Evolutionary conservation across 768 basidiomycete species (phyloP).

Genomic region (Agrocybe praecox): DNA sequence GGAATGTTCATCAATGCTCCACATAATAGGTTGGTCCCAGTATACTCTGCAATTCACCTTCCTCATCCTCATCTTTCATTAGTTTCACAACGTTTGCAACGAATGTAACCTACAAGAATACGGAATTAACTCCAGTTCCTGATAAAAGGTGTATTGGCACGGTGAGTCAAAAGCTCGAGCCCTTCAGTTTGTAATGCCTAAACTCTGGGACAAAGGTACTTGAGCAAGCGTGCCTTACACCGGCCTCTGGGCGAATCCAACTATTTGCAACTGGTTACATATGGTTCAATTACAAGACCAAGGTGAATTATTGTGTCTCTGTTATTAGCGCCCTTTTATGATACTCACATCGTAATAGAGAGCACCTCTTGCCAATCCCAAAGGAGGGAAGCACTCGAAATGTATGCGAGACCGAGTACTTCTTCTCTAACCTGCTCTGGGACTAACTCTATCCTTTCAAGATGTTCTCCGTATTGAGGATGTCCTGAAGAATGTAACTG

Average conservation of each 20-base stretch:
- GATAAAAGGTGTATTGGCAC: slow-evolving; percentile 27
- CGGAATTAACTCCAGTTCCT: slow-evolving; percentile 17
- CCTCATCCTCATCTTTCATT: neutral
- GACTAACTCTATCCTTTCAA: neutral
- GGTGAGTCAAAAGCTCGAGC: slow-evolving; percentile 6
- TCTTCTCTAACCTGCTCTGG: neutral
- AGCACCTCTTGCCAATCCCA: slow-evolving; percentile 25
- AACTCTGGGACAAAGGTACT: slow-evolving; percentile 14
- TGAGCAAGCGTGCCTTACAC: slow-evolving; percentile 20
- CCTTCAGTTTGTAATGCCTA: neutral
- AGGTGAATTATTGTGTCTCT: slow-evolving; percentile 4
- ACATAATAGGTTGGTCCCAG: slow-evolving; percentile 19
- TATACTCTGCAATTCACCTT: no score
- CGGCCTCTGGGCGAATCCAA: slow-evolving; percentile 24
- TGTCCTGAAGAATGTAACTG: slow-evolving; percentile 22
- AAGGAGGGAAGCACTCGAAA: slow-evolving; percentile 24
- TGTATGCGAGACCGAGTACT: slow-evolving; percentile 19
- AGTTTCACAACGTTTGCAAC: slow-evolving; percentile 24
- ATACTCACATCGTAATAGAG: slow-evolving; percentile 13
- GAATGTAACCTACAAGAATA: slow-evolving; percentile 23
- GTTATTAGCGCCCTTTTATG: neutral
- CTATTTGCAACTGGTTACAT: slow-evolving; percentile 26
- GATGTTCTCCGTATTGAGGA: slow-evolving; percentile 27
- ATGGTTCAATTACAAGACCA: slow-evolving; percentile 28
- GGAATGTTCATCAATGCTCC: slow-evolving; percentile 29